Evolutionary conservation across 148 eudicot species (phyloP), one percentile per base, ranked within the genome.

Genomic region (Dianthus caryophyllus): DNA sequence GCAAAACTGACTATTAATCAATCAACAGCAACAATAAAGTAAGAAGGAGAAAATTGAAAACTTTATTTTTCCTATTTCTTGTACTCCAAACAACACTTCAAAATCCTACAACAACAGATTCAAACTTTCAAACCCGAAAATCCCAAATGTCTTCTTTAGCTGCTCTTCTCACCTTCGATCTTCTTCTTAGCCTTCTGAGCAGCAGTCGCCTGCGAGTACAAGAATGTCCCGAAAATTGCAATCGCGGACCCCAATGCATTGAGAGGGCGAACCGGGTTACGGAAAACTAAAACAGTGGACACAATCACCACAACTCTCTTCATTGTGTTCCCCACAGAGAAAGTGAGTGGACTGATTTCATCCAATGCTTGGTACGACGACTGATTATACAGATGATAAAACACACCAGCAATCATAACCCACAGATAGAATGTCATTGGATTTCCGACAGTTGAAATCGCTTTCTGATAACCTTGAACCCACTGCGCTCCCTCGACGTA

Each of bases 301-400:
- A 89, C 77, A 75, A 93, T 93, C 18, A 93, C 98, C 74, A 89
- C 96, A 64, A 93, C 90, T 73, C 98, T 87, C 85, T 93, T 93
- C 98, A 93, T 93, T 0, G 98, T 93, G 63, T 93, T 93, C 30
- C 98, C 96, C 10, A 93, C 91, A 0, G 96, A 89, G 73, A 93
- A 93, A 0, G 98, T 89, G 16, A 93, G 79, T 2, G 98, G 98
- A 51, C 95, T 89, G 68, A 93, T 93, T 44, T 93, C 95, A 68
- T 93, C 98, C 38, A 93, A 80, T 6, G 98, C 96, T 75, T 89
- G 84, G 50, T 93, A 93, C 1, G 95, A 89, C 1, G 96, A 84
- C 65, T 93, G 98, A 60, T 93, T 93, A 52, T 93, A 93, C n/a
- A 93, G 70, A 74, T 93, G 98, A 69, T 93, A 93, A 72, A 93